A percentile compares a stretch with the other conserved stretches of the same genome.
Conservation (phyloP, 257 asterid genomes). For the Coffea eugenioides region DNA sequence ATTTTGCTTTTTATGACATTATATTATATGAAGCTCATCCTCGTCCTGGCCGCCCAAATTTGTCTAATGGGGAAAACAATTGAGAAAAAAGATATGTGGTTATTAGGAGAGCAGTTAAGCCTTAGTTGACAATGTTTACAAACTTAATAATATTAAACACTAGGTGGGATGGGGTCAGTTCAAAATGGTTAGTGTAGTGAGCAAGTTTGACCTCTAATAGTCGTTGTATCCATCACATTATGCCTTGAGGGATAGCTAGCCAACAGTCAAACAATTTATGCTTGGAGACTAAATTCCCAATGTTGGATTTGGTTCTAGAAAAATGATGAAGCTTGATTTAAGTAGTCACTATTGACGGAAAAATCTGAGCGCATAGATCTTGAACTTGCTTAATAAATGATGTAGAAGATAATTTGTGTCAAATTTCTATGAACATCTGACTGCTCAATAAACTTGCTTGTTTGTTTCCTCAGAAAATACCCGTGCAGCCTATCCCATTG, state of each 20-base stretch:
- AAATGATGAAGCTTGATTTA: not conserved
- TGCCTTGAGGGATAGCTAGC: not conserved
- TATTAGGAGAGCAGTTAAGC: not conserved
- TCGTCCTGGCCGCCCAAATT: not conserved
- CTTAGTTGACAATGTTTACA: not conserved
- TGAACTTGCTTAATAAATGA: not conserved
- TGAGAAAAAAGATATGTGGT: not conserved
- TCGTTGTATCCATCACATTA: not conserved
- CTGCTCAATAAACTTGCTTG: too few species aligned
- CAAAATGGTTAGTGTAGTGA: not conserved
- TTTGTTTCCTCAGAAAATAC: slow-evolving; percentile 61
- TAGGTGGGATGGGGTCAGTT: not conserved
- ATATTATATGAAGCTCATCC: not conserved
- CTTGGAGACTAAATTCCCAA: too few species aligned
- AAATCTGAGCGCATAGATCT: too few species aligned
- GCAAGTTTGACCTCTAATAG: too few species aligned
- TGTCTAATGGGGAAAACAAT: not conserved
- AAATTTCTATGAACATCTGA: too few species aligned
- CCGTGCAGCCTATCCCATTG: slow-evolving; percentile 91
- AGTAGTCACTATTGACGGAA: too few species aligned
- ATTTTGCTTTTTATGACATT: not conserved
- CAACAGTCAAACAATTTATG: not conserved
- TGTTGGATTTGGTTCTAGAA: not conserved
- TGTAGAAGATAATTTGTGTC: not conserved
- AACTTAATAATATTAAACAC: not conserved